These are phyloP conservation scores for Linum lewisii DNA, from an alignment of 345 rosid species.

Conservation along the genomic window DNA sequence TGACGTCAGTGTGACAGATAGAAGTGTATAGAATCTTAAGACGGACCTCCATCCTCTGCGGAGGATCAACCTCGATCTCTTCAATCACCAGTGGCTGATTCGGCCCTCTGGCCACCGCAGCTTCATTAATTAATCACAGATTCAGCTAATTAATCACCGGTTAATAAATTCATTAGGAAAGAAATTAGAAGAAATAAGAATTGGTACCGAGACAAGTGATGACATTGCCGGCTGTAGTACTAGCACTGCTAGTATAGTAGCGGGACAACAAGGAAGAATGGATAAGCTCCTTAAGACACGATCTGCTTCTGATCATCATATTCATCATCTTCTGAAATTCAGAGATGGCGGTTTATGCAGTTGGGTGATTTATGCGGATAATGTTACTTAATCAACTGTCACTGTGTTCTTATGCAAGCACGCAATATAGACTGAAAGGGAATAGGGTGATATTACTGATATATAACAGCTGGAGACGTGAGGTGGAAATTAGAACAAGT, in stretches of 20 bases:
- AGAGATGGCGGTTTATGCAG: no score
- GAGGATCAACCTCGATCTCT: slow-evolving; percentile 55
- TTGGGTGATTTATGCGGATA: no score
- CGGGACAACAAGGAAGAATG: no score
- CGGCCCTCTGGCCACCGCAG: slow-evolving; percentile 56
- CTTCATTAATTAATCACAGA: slow-evolving; percentile 20
- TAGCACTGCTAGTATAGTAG: not conserved
- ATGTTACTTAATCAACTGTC: no score
- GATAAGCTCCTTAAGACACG: no score
- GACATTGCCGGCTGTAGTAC: slow-evolving; percentile 22
- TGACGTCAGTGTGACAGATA: slow-evolving; percentile 61
- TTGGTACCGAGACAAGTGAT: slow-evolving; percentile 32
- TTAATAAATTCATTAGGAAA: not conserved
- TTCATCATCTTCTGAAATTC: no score
- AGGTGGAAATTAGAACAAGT: no score
- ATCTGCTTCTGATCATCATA: no score
- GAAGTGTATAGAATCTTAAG: slow-evolving; percentile 49
- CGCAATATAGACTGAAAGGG: no score
- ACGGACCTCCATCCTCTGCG: slow-evolving; percentile 52
- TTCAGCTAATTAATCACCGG: not conserved
- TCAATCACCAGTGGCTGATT: slow-evolving; percentile 41
- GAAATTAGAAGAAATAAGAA: not conserved
- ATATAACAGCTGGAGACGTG: no score
- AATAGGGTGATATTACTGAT: no score
- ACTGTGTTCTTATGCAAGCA: no score